Base-by-base conservation (phyloP, 2,329 filamentous ascomycete genomes). In the Fusarium oligoseptatum region DNA sequence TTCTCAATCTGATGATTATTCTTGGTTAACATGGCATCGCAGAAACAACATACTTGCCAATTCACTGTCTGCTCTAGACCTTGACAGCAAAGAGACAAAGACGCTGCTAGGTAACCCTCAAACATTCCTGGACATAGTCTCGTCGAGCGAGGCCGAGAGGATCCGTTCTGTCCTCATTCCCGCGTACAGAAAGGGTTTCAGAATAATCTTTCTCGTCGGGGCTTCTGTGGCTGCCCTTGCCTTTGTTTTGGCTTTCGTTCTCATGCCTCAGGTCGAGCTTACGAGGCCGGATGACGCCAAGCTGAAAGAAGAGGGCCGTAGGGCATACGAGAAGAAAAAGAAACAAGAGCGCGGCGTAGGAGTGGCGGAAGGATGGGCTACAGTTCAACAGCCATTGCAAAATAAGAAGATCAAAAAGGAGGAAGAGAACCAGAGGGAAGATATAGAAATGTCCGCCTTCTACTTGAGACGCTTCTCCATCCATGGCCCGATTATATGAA, bases 231-330 rank as follows among this genome's bases (percentile, higher is more conserved):
- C 82, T 2, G 80, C 78, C 2, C 43, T 83, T 3, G 81, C 81
- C 2, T 85, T 85, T 36, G 56, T 84, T 1, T 52, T 85, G 7
- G 81, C 83, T 0, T 82, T 82, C n/a, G 67, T 82, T 0, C 66
- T 85, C 57, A 84, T 85, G 82, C 83, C 83, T 0, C 83, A 85
- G 29, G 78, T 85, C 1, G 81, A 84, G 27, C 74, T 85, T 27
- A 61, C 77, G 12, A 74, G 83, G 8, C 80, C 83, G 0, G 84
- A 85, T 56, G 84, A 85, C 37, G 78, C 74, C 4, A 80, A 77
- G 36, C 67, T 84, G n/a, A 83, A 82, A 60, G 80, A 84, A 68
- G 79, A 81, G 64, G 84, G 81, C 1, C 79, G 76, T 8, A 72
- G 34, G 27, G 71, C 62, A 3, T 74, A 75, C 15, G 74, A 76